Evolutionary conservation across 1,284 basidiomycete genomes (phyloP), one percentile per base, ranked within the genome.

Genomic region (Ustilago loliicola): DNA sequence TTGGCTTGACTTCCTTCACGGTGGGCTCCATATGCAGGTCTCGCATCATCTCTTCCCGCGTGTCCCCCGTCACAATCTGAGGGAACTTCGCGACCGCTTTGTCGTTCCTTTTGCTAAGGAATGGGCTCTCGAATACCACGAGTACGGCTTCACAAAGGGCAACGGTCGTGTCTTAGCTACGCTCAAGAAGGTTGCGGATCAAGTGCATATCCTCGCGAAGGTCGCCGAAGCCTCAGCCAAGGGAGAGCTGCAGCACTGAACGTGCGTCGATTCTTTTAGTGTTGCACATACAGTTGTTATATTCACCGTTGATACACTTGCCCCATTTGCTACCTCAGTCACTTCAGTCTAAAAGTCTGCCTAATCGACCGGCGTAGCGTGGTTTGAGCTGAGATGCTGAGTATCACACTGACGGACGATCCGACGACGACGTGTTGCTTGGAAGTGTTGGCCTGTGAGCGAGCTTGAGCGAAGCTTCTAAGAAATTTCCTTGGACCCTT

Each of bases 11-110:
- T 98, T 95, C 84, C 87, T 98, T 32, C 96, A 99, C 85, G 96
- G 96, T 30, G 96, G 94, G 3, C 91, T 91, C 27, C 95, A 99
- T 83, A 91, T 98, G 54, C 96, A 99, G 87, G 95, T 98, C 45
- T 95, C 96, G 5, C 96, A 99, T 85, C 97, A 98, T 87, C 90
- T 98, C 68, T 98, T 98, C 88, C 97, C 96, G 9, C 92, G 97
- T 25, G 89, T 98, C 1, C 97, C 97, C 2, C 89, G 97, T 30
- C 96, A 99, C 89, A 96, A 98, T 85, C 90, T 99, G 58, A 91
- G 91, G 42, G 89, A 91, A 66, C 94, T 95, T 0, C 93, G 92
- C 79, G 77, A 91, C 57, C 88, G 72, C 11, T 87, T 96, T 62
- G 94, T 96, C 61, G 93, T 94, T 85, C 91, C 93, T 71, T 98